Conservation (phyloP, 345 rosid species). For the Corymbia maculata region DNA sequence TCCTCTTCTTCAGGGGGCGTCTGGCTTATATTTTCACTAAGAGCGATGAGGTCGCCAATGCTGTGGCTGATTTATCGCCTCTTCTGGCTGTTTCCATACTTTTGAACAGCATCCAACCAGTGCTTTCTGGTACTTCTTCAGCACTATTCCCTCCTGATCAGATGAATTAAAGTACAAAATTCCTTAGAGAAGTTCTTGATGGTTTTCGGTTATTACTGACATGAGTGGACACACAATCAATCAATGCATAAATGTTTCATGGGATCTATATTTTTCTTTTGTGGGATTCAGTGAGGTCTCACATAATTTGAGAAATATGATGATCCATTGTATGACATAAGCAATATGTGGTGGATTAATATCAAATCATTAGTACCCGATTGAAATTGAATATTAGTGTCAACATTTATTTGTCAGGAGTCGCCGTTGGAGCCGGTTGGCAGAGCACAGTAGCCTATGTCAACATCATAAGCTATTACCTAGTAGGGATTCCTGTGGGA, state of each 20-base stretch:
- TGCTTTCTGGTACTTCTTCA: slow-evolving; percentile 50
- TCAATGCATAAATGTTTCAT: neutral
- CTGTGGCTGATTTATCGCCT: slow-evolving; percentile 65
- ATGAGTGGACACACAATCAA: neutral
- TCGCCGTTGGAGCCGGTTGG: slow-evolving; percentile 80
- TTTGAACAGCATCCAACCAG: slow-evolving; percentile 76
- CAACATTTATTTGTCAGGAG: slow-evolving; percentile 28
- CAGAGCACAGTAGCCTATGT: slow-evolving; percentile 68
- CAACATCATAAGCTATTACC: slow-evolving; percentile 60
- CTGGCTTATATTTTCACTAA: slow-evolving; percentile 62
- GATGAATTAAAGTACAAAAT: neutral
- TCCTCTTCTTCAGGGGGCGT: slow-evolving; percentile 39
- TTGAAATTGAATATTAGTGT: neutral
- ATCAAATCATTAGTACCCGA: neutral
- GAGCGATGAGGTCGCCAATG: slow-evolving; percentile 36
- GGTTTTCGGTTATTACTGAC: neutral
- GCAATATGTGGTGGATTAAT: neutral
- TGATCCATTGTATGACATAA: neutral
- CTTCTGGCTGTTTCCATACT: slow-evolving; percentile 64
- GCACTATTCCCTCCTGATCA: neutral
- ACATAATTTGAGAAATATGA: neutral
- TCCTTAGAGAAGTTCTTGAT: neutral
- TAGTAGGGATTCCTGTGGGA: slow-evolving; percentile 64
- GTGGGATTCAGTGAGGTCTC: neutral
- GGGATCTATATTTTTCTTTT: neutral